Evolutionary conservation across 306 rosid species (phyloP).

Genomic region (Trifolium fragiferum): DNA sequence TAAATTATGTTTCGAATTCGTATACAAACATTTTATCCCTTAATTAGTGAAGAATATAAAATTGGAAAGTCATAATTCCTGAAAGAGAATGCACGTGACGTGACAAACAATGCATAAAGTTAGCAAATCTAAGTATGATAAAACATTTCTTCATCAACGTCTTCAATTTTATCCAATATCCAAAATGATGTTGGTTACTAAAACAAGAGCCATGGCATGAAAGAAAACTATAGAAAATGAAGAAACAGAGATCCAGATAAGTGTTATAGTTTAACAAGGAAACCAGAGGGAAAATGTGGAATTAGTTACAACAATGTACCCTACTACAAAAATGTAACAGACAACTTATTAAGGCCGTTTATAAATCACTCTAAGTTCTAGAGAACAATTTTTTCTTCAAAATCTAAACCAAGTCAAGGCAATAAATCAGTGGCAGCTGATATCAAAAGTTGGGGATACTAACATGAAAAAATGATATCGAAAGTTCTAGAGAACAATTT

Average conservation of each 20-base stretch:
- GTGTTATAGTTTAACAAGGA: not conserved
- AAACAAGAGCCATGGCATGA: conserved; percentile 24
- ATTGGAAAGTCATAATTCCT: not conserved
- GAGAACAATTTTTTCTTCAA: not conserved
- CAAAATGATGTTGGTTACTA: conserved; percentile 3
- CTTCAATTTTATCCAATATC: conserved; percentile 24
- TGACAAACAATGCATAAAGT: not conserved
- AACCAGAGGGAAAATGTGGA: not conserved
- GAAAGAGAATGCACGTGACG: conserved; percentile 12
- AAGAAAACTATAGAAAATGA: conserved; percentile 19
- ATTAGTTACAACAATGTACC: not conserved
- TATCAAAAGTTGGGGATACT: conserved; percentile 16
- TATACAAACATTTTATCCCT: conserved; percentile 5
- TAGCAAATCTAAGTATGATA: conserved; percentile 17
- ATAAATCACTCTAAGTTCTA: no score
- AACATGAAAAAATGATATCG: conserved; percentile 2
- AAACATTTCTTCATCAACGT: conserved; percentile 34
- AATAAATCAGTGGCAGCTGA: not conserved
- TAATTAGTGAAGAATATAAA: conserved; percentile 14
- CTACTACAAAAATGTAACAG: no score
- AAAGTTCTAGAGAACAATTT: conserved; percentile 4
- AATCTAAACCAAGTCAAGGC: conserved; percentile 20
- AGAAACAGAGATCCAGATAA: conserved; percentile 16
- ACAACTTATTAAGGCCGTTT: no score
- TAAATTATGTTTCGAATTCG: conserved; percentile 10